phyloP scores from a whole-genome alignment of 352 stramenopile genomes.

The Pythium angustatum region DNA sequence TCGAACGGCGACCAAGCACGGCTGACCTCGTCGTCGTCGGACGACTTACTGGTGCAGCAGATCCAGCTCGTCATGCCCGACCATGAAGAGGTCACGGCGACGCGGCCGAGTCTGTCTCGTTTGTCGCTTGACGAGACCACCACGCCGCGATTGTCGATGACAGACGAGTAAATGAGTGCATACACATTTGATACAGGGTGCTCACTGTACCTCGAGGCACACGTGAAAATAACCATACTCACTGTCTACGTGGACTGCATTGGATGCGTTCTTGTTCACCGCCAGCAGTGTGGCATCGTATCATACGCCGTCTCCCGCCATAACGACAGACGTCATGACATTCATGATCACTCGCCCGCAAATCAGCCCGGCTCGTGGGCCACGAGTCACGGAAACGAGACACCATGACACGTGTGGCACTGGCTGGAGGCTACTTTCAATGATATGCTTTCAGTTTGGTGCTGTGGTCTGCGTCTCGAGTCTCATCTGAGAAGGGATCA shows the following conservation, averaged over 20 bases:
- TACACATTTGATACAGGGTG: too few relatives aligned
- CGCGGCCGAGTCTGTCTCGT: constrained; percentile 29
- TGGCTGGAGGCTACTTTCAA: constrained; percentile 3
- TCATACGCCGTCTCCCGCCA: too few relatives aligned
- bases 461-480: neutral
- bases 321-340: too few relatives aligned
- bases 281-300: too few relatives aligned
- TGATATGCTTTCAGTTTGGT: neutral
- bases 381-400: neutral
- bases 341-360: too few relatives aligned
- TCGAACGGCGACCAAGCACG: neutral
- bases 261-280: too few relatives aligned
- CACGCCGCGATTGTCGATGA: constrained; percentile 2
- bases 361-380: neutral
- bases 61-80: constrained; percentile 54
- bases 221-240: too few relatives aligned
- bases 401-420: constrained; percentile 17
- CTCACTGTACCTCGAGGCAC: too few relatives aligned
- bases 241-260: too few relatives aligned
- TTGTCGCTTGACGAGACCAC: constrained; percentile 28
- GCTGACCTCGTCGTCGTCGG: neutral
- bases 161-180: neutral
- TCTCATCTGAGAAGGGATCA: constrained; percentile 10
- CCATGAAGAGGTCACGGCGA: constrained; percentile 46
- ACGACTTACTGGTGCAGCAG: constrained; percentile 47